Conservation (phyloP, 768 basidiomycete genomes). For the Exsudoporus frostii region DNA sequence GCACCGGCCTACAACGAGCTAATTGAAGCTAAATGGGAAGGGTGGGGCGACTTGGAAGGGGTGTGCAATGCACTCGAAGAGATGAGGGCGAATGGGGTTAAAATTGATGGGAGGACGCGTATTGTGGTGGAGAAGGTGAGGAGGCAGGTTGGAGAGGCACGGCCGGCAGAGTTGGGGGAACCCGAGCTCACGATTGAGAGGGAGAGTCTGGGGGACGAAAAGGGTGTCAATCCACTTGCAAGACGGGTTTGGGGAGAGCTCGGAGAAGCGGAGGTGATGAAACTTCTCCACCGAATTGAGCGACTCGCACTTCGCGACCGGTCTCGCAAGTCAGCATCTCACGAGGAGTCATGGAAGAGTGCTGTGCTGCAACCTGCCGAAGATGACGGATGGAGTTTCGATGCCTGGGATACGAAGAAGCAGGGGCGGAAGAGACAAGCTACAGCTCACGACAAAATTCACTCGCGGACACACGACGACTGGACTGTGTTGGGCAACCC, state of each 20-base stretch:
- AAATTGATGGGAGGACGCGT: slow-evolving; percentile 57
- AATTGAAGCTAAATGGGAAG: slow-evolving; percentile 79
- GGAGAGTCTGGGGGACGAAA: background rate
- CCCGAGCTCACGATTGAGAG: slow-evolving; percentile 19
- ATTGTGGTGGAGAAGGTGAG: slow-evolving; percentile 60
- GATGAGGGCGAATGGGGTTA: slow-evolving; percentile 79
- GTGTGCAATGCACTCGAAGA: slow-evolving; percentile 73
- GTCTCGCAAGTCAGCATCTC: slow-evolving; percentile 10
- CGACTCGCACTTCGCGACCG: slow-evolving; percentile 31
- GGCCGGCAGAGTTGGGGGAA: slow-evolving; percentile 38
- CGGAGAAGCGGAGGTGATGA: slow-evolving; percentile 50
- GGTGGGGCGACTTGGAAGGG: slow-evolving; percentile 77
- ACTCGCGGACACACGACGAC: background rate
- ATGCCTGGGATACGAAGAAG: slow-evolving; percentile 37
- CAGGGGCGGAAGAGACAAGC: background rate
- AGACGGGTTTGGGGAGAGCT: slow-evolving; percentile 42
- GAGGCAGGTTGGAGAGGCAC: slow-evolving; percentile 55
- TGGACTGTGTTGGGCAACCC: background rate
- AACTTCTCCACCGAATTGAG: slow-evolving; percentile 52
- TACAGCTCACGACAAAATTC: background rate
- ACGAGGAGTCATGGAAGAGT: slow-evolving; percentile 44
- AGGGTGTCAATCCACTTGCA: slow-evolving; percentile 31
- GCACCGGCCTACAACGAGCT: slow-evolving; percentile 87
- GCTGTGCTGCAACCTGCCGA: slow-evolving; percentile 26
- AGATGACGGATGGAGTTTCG: slow-evolving; percentile 48